Conservation (phyloP, 2,329 filamentous ascomycete species). For the Cordyceps pruinosa region DNA sequence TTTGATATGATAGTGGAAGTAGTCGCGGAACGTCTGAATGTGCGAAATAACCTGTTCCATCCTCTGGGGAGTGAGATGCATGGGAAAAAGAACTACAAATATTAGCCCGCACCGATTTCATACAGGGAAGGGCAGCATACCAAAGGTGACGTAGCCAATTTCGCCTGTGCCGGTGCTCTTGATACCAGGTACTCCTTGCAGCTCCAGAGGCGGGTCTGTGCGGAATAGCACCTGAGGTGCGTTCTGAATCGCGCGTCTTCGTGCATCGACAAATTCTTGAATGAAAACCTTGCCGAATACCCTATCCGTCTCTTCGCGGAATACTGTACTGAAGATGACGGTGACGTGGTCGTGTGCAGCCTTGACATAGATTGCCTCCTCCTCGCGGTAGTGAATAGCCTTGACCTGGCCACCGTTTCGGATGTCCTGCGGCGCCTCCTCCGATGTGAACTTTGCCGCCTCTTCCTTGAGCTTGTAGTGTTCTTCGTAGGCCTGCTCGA, state of each 20-base stretch:
- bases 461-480: conserved; percentile 81
- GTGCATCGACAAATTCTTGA: conserved; percentile 96
- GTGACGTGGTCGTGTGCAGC: conserved; percentile 95
- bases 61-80: conserved; percentile 83
- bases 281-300: conserved; percentile 98
- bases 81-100: conserved; percentile 76
- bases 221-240: conserved; percentile 95
- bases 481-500: conserved; percentile 93
- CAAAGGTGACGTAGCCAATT: conserved; percentile 96
- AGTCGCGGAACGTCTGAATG: conserved; percentile 99
- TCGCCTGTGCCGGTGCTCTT: conserved; percentile 69
- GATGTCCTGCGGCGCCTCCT: conserved; percentile 87
- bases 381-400: conserved; percentile 95
- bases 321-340: conserved; percentile 97
- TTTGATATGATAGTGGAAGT: conserved; percentile 99
- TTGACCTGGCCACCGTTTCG: conserved; percentile 86
- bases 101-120: conserved; percentile 16
- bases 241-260: conserved; percentile 92
- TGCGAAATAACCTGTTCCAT: conserved; percentile 96
- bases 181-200: conserved; percentile 82
- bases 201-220: conserved; percentile 86
- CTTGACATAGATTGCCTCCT: conserved; percentile 98
- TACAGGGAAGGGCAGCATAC: conserved; percentile 41
- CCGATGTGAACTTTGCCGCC: conserved; percentile 85
- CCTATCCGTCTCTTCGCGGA: conserved; percentile 93